Percentiles rank a stretch among this genome's conserved stretches.
Evolutionary conservation across 2,329 filamentous ascomycete genomes (phyloP).

Genomic region (Didymella sp.): DNA sequence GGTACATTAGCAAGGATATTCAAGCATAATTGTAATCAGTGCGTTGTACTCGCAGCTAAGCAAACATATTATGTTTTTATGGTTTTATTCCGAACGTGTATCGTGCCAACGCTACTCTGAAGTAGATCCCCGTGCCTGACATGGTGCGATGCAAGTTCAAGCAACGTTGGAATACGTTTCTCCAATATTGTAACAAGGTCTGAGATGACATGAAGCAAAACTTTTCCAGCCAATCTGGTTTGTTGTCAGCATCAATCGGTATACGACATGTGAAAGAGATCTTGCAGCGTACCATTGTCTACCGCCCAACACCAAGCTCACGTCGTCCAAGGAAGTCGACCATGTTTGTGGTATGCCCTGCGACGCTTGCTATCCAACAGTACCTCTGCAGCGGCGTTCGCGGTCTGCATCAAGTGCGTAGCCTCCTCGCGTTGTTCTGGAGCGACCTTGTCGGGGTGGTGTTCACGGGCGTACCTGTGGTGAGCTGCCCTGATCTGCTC

Average conservation of each 20-base stretch:
- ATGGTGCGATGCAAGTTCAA: background rate
- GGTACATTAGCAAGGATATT: background rate
- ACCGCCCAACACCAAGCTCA: background rate
- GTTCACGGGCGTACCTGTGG: slow-evolving; percentile 18
- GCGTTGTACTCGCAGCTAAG: background rate
- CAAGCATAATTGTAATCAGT: background rate
- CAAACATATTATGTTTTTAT: background rate
- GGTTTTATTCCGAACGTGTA: background rate
- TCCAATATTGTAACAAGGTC: background rate
- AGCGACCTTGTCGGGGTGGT: slow-evolving; percentile 34
- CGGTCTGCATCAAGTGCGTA: slow-evolving; percentile 31
- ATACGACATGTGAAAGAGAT: background rate
- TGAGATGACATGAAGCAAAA: background rate
- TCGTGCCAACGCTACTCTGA: slow-evolving; percentile 3
- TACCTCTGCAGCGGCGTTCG: slow-evolving; percentile 37
- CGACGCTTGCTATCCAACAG: slow-evolving; percentile 24
- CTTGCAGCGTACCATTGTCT: background rate
- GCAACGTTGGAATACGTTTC: background rate
- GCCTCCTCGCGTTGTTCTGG: slow-evolving; percentile 23
- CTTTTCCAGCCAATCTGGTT: background rate
- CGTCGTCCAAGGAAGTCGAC: slow-evolving; percentile 20
- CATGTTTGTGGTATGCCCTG: slow-evolving; percentile 21
- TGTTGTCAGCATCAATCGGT: background rate
- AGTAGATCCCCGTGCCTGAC: background rate
- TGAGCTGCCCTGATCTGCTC: slow-evolving; percentile 30